Base-by-base conservation (phyloP, 345 rosid species). In the Cardiospermum halicacabum region DNA sequence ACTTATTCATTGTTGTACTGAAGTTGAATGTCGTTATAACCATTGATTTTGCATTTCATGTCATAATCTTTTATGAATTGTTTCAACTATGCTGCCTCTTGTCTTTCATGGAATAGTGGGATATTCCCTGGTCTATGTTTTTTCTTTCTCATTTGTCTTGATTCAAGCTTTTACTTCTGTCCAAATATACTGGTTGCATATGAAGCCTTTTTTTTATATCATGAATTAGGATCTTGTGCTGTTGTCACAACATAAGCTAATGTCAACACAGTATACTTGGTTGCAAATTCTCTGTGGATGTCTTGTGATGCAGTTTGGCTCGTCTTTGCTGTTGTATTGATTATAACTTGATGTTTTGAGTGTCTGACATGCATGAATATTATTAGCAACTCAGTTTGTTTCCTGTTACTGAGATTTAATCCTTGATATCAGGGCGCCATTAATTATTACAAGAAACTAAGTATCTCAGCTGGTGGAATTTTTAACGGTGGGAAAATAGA, bases 391-490 rank as follows among this genome's bases (percentile, higher is more conserved):
- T 54, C 26, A 16, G 11, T 11, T 12, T 36, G 0, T 26, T n/a
- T 0, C 31, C 30, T 11, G 27, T 56, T 51, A 24, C 32, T 69
- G 53, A 59, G 18, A 15, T 39, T 22, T 71, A 31, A 67, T 45
- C 68, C 59, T 25, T 70, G 18, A 53, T 53, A 32, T 77, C 89
- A 94, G 99, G 82, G 76, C 73, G 96, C 97, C 18, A 77, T 94
- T 84, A 80, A 78, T 65, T 78, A 82, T 11, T 94, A 91, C 79
- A 94, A 79, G 84, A 88, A 80, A 76, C 88, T 87, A 68, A 77
- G 83, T 69, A 69, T 77, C n/a, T 47, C 85, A 79, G 56, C 60
- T 74, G 7, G 75, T 54, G 80, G 84, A 32, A 58, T 61, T 58
- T 24, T 66, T 45, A 67, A 65, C 43, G 60, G 69, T 31, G 65